Base-by-base conservation (phyloP, 2,329 filamentous ascomycete species). In the Penicillium sp. region DNA sequence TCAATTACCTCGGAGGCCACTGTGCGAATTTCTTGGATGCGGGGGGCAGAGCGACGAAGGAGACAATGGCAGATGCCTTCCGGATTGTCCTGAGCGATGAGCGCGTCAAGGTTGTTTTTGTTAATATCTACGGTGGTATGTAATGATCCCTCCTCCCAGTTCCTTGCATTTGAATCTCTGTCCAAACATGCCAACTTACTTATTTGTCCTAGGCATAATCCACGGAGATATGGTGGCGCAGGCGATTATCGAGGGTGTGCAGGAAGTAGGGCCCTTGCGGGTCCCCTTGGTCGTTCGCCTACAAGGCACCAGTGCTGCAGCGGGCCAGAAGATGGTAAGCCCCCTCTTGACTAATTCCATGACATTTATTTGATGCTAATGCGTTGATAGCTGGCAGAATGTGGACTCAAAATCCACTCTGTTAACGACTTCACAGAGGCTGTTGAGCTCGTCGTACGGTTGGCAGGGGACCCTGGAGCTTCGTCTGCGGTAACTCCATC, bases 151-250 rank as follows among this genome's bases (percentile, higher is more conserved):
- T 21, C 2, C 21, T 21, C 21, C 21, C 21, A 21, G 2, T 21
- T 21, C 21, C 21, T 2, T 21, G 21, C 21, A 21, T 21, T 21
- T 21, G 2, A 21, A 21, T 21, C 21, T 48, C 46, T 6, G 9
- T 48, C 46, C 19, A 6, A 11, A 11, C 5, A n/a, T 2, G 46
- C 2, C 19, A 5, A 2, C 21, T 21, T 11, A 26, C 17, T 21
- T 23, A 21, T 8, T 21, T 19, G 17, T 48, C 11, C 46, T 48
- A 48, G 72, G 82, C 0, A 81, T 84, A 17, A 82, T 80, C 2
- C 75, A 77, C 41, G 83, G 82, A 35, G 81, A 83, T 62, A 84
- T 84, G 82, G 82, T 84, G 65, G 82, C 82, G 9, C 78, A 82
- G 66, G 80, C 81, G 8, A 82, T 84, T 69, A 79, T 26, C 69